Evolutionary conservation across 2,329 filamentous ascomycete species (phyloP), one percentile per base, ranked within the genome.

Genomic region (Fusarium nematophilum): DNA sequence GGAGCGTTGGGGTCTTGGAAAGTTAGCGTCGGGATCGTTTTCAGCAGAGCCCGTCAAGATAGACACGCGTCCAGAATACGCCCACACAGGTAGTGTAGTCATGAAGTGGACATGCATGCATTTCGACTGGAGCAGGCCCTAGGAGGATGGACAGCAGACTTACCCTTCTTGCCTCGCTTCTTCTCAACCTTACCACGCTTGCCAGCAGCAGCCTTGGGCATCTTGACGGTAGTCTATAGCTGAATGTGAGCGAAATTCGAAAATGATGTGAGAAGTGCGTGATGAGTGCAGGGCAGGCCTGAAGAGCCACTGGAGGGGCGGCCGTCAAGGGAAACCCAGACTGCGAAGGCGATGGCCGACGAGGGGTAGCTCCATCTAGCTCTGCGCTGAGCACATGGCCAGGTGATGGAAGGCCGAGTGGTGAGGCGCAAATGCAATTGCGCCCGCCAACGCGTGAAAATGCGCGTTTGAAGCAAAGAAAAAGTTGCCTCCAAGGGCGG

Each of bases 1-100:
- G 95, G 95, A 59, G 93, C 94, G 81, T 97, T 97, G 80, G 93
- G 93, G 81, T 97, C 93, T 96, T 72, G 8, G 13, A 9, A 9
- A 25, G 27, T 64, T 36, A 64, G 53, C 30, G 6, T 13, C 26
- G 39, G 3, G 10, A 8, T 29, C 13, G 21, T 21, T 14, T 37
- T 33, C 11, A 31, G 6, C 10, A 9, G n/a, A 3, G 3, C 6
- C 17, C 13, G 9, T 29, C 17, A 36, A 25, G 14, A 13, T 30
- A 14, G 7, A 30, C 6, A 9, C 7, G n/a, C 33, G n/a, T 15
- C 17, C 8, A 27, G 53, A 30, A 31, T 17, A 36, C 30, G 18
- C 15, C 18, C 5, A 15, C n/a, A n/a, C 14, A 5, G 4, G 14
- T 10, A 29, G 18, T 43, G 18, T 7, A 29, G 10, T 30, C 27